Base-by-base conservation (phyloP, 805 yeast genomes). In the Scheffersomyces coipomensis region DNA sequence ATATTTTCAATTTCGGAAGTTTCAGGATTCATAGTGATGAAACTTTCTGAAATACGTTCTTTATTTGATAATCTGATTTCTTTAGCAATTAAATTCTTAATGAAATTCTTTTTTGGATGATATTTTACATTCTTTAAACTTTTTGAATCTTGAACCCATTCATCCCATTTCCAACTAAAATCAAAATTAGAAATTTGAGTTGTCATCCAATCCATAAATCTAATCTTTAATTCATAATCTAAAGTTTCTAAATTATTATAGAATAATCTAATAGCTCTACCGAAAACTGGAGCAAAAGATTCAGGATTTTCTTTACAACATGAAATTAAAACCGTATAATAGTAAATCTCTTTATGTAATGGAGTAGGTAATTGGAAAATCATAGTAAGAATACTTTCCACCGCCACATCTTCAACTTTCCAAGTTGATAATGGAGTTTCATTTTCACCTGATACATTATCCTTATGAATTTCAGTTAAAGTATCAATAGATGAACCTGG, bases 101-200 rank as follows among this genome's bases (percentile, higher is more conserved):
- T 79, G 48, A 91, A 84, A 33, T 75, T 77, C 45, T 78, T 73
- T 48, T 79, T 80, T 10, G 97, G 96, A 55, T 87, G 90, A 52
- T 77, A 80, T 24, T 66, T 58, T 25, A 75, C 66, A 9, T 68
- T 60, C 6, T 67, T 62, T 34, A 68, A 73, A 33, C 58, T 60
- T n/a, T 57, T 51, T 0, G 83, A 73, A 51, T 82, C 86, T 2
- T 61, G 64, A 19, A 75, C 78, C 99, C 99, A 93, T 60, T 90
- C 98, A 46, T 78, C 80, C 99, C 99, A 93, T 56, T 89, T 88
- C 99, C 99, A 93, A 26, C 90, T 87, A 64, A 88, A 93, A 41
- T 85, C 89, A 61, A 91, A 93, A 58, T 91, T 93, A 53, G 95
- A 85, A 59, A 93, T 78, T 63, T 93, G 99, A 40, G 87, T 83